Evolutionary conservation across 441 rosid species (phyloP).

Genomic region (Manihot esculenta): DNA sequence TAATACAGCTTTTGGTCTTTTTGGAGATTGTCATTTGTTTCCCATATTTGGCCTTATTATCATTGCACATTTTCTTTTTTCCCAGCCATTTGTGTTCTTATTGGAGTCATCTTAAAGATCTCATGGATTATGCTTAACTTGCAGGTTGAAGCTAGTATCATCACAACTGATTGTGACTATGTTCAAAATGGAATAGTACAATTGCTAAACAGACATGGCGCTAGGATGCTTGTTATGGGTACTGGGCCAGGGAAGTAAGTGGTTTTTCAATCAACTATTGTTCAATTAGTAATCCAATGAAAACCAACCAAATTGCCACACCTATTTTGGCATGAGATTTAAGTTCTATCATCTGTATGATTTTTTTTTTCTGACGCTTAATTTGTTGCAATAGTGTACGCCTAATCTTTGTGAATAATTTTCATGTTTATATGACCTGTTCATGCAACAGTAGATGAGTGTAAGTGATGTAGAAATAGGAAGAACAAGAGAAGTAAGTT

Average conservation of each 20-base stretch:
- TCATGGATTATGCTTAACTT: slow-evolving; percentile 19
- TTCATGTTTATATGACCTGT: no score
- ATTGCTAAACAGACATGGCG: slow-evolving; percentile 38
- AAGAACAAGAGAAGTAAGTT: no score
- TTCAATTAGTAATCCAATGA: neutral
- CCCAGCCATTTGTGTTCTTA: neutral
- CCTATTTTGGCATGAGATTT: neutral
- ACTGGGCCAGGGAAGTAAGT: slow-evolving; percentile 46
- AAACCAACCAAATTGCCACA: slow-evolving; percentile 13
- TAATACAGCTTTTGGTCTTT: neutral
- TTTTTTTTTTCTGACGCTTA: neutral
- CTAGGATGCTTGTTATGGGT: slow-evolving; percentile 67
- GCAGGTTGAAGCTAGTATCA: slow-evolving; percentile 50
- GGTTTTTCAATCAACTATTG: neutral
- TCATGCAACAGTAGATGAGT: no score
- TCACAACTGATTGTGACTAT: slow-evolving; percentile 49
- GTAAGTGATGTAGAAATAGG: no score
- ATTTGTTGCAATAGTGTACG: neutral
- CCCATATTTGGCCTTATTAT: neutral
- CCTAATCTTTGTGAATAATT: no score
- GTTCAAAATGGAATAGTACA: slow-evolving; percentile 56
- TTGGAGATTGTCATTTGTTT: neutral
- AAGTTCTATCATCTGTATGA: neutral
- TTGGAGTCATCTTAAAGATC: slow-evolving; percentile 14
- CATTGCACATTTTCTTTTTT: neutral